Evolutionary conservation across 176 grass and related monocot species (phyloP).

Genomic region (Luzula sylvatica): DNA sequence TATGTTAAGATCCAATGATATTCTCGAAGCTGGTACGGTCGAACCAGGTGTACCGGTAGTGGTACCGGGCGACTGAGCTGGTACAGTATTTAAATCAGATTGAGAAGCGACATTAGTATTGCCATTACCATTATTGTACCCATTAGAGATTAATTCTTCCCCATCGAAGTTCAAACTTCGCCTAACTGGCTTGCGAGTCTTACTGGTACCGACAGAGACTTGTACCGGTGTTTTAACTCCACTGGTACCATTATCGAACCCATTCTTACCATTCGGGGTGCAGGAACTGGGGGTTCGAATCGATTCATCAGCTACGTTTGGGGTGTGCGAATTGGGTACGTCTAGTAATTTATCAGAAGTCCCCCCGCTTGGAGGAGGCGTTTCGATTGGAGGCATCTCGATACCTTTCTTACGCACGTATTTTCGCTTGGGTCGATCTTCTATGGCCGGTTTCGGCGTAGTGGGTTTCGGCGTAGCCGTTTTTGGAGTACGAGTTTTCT

Average conservation of each 20-base stretch:
- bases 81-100: neutral
- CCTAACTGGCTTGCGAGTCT: constrained; percentile 21
- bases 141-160: constrained; percentile 26
- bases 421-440: constrained; percentile 50
- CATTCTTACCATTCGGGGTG: constrained; percentile 9
- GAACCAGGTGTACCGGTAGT: neutral
- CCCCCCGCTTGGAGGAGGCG: too few relatives aligned
- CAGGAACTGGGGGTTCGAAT: constrained; percentile 4
- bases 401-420: constrained; percentile 60
- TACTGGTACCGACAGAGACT: neutral
- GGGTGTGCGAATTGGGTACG: constrained; percentile 1
- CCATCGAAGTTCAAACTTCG: constrained; percentile 49
- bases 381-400: constrained; percentile 9
- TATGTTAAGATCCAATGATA: constrained; percentile 40
- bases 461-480: constrained; percentile 30
- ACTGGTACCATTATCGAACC: constrained; percentile 1
- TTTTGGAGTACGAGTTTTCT: constrained; percentile 29
- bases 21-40: neutral
- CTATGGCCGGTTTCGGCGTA: constrained; percentile 18
- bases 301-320: constrained; percentile 1
- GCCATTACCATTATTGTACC: constrained; percentile 10
- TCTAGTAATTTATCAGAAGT: too few relatives aligned
- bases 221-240: constrained; percentile 7
- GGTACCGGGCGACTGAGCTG: neutral
- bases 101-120: neutral